Conservation (phyloP, 2,329 filamentous ascomycete genomes). For the Capronia coronata region DNA sequence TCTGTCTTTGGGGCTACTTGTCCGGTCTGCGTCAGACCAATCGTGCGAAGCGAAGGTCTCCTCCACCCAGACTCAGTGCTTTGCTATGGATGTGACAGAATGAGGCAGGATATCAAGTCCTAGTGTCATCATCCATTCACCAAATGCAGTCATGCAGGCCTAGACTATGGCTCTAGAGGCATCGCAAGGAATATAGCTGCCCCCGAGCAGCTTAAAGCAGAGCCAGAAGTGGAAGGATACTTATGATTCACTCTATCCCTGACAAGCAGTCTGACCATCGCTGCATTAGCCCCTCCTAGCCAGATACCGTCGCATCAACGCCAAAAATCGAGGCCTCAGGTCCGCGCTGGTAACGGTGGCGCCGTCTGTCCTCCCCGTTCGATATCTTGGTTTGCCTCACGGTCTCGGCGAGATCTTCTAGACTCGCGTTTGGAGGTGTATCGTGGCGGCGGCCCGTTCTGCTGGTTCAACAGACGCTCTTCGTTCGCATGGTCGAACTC, state of each 20-base stretch:
- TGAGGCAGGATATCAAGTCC: constrained; percentile 28
- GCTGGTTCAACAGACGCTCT: constrained; percentile 27
- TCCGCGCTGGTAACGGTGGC: constrained; percentile 24
- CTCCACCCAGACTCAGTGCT: constrained; percentile 6
- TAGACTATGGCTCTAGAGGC: not conserved
- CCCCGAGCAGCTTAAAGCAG: no score
- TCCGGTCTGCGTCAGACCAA: constrained; percentile 44
- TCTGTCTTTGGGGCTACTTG: constrained; percentile 58
- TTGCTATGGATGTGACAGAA: constrained; percentile 43
- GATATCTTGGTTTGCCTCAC: constrained; percentile 27
- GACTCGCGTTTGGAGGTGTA: constrained; percentile 29
- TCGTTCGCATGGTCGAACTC: constrained; percentile 28
- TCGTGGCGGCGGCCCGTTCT: constrained; percentile 20
- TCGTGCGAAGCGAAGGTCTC: not conserved
- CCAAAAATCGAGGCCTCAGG: constrained; percentile 6
- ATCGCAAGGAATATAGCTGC: not conserved
- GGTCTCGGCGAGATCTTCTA: constrained; percentile 27
- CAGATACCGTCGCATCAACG: not conserved
- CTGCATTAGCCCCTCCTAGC: not conserved
- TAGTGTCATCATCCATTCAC: not conserved
- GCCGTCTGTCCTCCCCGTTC: constrained; percentile 21
- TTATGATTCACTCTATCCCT: not conserved
- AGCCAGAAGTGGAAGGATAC: no score
- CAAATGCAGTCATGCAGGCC: not conserved
- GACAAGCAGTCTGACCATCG: not conserved